Evolutionary conservation across 192 early-diverging fungal species (phyloP).

Genomic region (Umbelopsis vinacea): DNA sequence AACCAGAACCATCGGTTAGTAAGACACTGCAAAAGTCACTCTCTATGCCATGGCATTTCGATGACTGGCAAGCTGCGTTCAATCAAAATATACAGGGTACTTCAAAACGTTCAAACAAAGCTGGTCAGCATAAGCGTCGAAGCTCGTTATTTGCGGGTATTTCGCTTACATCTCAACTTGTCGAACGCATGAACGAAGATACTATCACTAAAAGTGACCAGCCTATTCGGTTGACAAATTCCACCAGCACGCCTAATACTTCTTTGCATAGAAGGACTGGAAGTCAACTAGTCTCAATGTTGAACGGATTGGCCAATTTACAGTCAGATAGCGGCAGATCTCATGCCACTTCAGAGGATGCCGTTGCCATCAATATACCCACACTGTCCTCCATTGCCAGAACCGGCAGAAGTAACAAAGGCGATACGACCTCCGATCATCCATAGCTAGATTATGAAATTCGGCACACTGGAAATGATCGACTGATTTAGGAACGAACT

Average conservation of each 20-base stretch:
- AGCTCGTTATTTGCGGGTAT: conserved; percentile 41
- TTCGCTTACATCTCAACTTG: conserved; percentile 39
- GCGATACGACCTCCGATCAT: not conserved
- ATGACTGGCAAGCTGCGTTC: conserved; percentile 28
- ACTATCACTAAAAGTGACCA: not conserved
- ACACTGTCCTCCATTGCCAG: conserved; percentile 20
- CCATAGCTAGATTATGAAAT: not conserved
- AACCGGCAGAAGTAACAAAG: not conserved
- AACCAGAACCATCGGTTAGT: not conserved
- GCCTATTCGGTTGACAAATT: not conserved
- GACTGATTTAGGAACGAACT: too few species aligned
- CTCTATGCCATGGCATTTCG: conserved; percentile 16
- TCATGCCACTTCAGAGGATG: conserved; percentile 23
- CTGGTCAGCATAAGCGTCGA: conserved; percentile 20
- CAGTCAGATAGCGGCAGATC: not conserved
- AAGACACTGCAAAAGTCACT: conserved; percentile 1
- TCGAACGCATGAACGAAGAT: conserved; percentile 36
- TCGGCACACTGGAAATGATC: too few species aligned
- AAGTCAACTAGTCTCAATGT: conserved; percentile 1
- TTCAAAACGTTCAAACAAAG: not conserved
- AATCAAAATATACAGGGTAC: not conserved
- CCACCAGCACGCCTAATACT: not conserved
- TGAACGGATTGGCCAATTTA: not conserved
- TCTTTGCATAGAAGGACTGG: conserved; percentile 7
- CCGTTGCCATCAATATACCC: conserved; percentile 43